phyloP scores from a whole-genome alignment of 352 stramenopile genomes.

The Phytophthora tentaculata region DNA sequence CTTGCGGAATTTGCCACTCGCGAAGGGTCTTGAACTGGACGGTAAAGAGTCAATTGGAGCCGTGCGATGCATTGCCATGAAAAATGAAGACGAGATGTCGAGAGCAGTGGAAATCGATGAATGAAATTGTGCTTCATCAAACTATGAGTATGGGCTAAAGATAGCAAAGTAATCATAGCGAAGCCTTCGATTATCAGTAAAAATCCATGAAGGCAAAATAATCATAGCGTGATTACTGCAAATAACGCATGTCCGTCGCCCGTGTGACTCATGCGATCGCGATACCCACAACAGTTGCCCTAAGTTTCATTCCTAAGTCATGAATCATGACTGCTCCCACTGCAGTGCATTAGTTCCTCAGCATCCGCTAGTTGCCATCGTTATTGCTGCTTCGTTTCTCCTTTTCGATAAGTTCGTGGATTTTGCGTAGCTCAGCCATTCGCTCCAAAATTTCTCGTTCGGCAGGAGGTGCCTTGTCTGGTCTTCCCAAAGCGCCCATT shows the following conservation, averaged over 20 bases:
- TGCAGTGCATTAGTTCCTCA: too few species aligned
- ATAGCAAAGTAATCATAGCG: constrained; percentile 17
- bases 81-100: not conserved
- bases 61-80: constrained; percentile 20
- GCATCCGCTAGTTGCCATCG: constrained; percentile 11
- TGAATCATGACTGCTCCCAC: too few species aligned
- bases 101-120: constrained; percentile 1
- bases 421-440: constrained; percentile 65
- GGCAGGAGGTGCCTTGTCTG: constrained; percentile 46
- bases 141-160: constrained; percentile 1
- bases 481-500: constrained; percentile 61
- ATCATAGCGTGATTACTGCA: too few species aligned
- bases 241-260: too few species aligned
- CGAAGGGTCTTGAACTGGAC: constrained; percentile 1
- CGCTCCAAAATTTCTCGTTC: constrained; percentile 73
- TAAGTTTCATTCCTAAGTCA: too few species aligned
- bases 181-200: constrained; percentile 6
- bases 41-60: constrained; percentile 3
- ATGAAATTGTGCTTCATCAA: not conserved
- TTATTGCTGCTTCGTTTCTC: constrained; percentile 34
- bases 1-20: constrained; percentile 22
- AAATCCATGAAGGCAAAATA: not conserved
- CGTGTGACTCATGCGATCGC: too few species aligned
- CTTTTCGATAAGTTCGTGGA: constrained; percentile 67
- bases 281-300: too few species aligned